Evolutionary conservation across 1,284 basidiomycete species (phyloP).

Genomic region (Gastroboletus turbinatus): DNA sequence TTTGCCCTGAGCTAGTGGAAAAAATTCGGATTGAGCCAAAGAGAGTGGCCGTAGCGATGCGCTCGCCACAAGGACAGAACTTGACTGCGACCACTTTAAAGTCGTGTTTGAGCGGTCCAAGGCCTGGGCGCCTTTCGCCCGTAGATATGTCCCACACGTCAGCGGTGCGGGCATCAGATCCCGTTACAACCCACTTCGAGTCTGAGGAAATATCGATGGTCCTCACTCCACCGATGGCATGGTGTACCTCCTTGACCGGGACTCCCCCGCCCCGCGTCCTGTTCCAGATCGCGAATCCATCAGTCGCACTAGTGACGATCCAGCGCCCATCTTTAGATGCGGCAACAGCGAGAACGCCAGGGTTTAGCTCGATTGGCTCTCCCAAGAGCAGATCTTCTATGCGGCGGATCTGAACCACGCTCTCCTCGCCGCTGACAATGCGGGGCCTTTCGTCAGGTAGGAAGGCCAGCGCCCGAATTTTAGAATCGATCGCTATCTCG

Average conservation of each 20-base stretch:
- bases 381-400: conserved; percentile 7
- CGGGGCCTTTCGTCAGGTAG: conserved; percentile 1
- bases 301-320: conserved; percentile 7
- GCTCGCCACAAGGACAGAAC: conserved; percentile 16
- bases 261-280: neutral
- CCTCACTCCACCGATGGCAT: conserved; percentile 10
- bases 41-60: conserved; percentile 12
- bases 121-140: neutral
- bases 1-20: conserved; percentile 8
- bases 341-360: conserved; percentile 7
- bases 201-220: conserved; percentile 8
- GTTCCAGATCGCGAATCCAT: conserved; percentile 17
- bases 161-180: conserved; percentile 4
- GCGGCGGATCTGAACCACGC: conserved; percentile 5
- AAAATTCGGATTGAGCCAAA: conserved; percentile 14
- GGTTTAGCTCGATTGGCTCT: conserved; percentile 5
- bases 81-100: conserved; percentile 21
- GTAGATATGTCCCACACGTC: conserved; percentile 14
- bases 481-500: conserved; percentile 4
- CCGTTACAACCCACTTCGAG: conserved; percentile 6
- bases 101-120: conserved; percentile 8
- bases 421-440: conserved; percentile 14
- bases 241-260: neutral
- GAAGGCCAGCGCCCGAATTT: conserved; percentile 17
- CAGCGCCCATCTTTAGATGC: conserved; percentile 12